These are phyloP conservation scores for Neonectria hederae DNA, from an alignment of 2,329 filamentous ascomycete species.

Conservation along the genomic window DNA sequence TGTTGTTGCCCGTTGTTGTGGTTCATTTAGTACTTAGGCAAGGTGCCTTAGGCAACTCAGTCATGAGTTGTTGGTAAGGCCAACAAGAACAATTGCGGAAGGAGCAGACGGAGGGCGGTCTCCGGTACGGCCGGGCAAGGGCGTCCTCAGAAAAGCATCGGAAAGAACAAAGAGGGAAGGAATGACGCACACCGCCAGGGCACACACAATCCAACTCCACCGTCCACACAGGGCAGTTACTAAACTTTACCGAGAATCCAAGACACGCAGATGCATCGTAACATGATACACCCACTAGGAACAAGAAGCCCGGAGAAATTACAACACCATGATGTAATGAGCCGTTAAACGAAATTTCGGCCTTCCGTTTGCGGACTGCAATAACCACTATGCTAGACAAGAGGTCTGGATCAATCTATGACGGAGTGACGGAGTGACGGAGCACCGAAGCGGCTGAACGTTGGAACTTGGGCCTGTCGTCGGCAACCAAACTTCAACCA, in stretches of 20 bases:
- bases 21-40: not conserved
- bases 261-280: not conserved
- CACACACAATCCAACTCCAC: conserved; percentile 2
- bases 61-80: conserved; percentile 9
- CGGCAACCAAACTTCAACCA: conserved; percentile 14
- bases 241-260: not conserved
- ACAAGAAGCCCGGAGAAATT: not conserved
- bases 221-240: not conserved
- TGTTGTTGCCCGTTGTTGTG: conserved; percentile 6
- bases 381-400: not conserved
- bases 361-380: not conserved
- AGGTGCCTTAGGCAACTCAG: not conserved
- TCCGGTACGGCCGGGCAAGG: conserved; percentile 2
- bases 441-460: not conserved
- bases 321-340: not conserved
- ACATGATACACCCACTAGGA: not conserved
- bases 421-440: conserved; percentile 6
- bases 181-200: conserved; percentile 6
- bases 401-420: conserved; percentile 6
- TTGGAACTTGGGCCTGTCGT: conserved; percentile 1
- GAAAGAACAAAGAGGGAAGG: conserved; percentile 10
- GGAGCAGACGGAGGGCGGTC: not conserved
- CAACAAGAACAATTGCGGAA: not conserved
- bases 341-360: too few species aligned
- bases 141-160: not conserved